Base-by-base conservation (phyloP, 2,329 filamentous ascomycete genomes). In the Sclerotinia spermophila region DNA sequence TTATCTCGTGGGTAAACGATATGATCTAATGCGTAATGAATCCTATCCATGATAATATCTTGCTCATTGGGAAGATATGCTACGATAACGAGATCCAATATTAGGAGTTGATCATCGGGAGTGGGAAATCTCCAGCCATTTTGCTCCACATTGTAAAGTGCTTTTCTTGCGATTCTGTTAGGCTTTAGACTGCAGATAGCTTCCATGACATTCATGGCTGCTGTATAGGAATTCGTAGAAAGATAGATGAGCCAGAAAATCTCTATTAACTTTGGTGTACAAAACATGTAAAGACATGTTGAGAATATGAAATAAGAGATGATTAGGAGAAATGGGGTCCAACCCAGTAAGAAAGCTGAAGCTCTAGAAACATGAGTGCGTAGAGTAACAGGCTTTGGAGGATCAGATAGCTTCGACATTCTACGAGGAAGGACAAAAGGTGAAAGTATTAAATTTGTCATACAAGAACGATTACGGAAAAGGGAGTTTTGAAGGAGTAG, bases 41-140 rank as follows among this genome's bases (percentile, higher is more conserved):
- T 79, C 13, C 83, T 81, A 62, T 83, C 82, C 75, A 83, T 79
- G 73, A 85, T 83, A 67, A 85, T 85, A 67, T 84, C 82, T 74
- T 83, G 79, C 74, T 85, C 83, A 71, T 85, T 85, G 7, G 83
- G 83, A n/a, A 85, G 78, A 72, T 85, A 85, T 21, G 83, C 83
- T 3, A 85, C 83, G 68, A 85, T 83, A 68, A 84, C 78, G 55
- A 85, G 77, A 72, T 85, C 83, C 27, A 85, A 78, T 38, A 82
- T 80, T 1, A 80, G 79, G 3, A 85, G 77, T 21, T 83, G 75
- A 61, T 78, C 75, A 69, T 82, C 79, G 17, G 80, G 75, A 15
- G 82, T 82, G 19, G 81, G 82, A 67, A 83, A 83, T 8, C 76
- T 72, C 81, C 82, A 83, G 8, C 77, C 77, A 55, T 80, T 82